Evolutionary conservation across 768 basidiomycete species (phyloP), one percentile per base, ranked within the genome.

Genomic region (Termitomyces sp.): DNA sequence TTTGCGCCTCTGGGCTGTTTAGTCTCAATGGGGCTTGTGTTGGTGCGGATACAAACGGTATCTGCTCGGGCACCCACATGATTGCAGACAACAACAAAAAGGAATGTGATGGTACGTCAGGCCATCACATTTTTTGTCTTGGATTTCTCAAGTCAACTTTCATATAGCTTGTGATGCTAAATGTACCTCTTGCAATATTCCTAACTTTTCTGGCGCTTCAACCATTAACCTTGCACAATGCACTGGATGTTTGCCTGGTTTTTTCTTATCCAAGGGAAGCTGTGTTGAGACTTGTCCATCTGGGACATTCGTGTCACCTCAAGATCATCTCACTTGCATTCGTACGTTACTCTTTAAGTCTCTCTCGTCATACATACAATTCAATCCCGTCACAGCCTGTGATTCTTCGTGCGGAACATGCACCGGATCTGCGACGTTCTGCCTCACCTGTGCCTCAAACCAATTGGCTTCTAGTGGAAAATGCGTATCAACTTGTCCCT

Each of bases 61-160:
- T 92, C 6, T 95, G 93, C 68, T 72, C 79, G 30, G 85, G 84
- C 1, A 80, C 85, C 12, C 79, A 74, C 41, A 71, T 89, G 58
- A 82, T 94, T 43, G 91, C 85, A 18, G 88, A 95, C 62, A 91
- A 90, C 61, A 79, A 82, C 67, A 94, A 92, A 73, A 74, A 77
- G 18, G 85, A 85, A 57, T 95, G 93, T 66, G 90, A 94, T 65
- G 80, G 91, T 92, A 66, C 67, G 87, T 77, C 40, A 44, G 6
- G 36, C 52, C 1, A 51, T 23, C 32, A 53, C 43, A 16, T 13
- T 51, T 13, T 50, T 9, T 0, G 13, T 40, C 44, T 1, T 9
- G 0, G n/a, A 33, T 61, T 46, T 52, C 47, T 63, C 41, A 57
- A 49, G 23, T n/a, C 28, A 13, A 36, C 60, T 9, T 26, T 56